Base-by-base conservation (phyloP, 805 yeast species). In the Monosporozyma servazzii region DNA sequence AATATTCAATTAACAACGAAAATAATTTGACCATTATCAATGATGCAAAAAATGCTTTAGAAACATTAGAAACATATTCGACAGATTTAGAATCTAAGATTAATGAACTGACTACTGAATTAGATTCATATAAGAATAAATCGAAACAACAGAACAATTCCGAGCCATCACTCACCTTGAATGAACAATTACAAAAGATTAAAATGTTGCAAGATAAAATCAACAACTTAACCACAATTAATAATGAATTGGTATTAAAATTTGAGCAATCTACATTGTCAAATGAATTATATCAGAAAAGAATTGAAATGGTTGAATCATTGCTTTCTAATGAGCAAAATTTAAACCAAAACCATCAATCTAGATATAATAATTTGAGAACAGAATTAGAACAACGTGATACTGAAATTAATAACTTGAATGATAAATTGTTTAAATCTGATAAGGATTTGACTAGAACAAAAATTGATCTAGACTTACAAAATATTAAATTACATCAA, bases 1-100 rank as follows among this genome's bases (percentile, higher is more conserved):
- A 65, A 25, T 25, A 36, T 33, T n/a, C 53, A 53, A 33, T 30
- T 48, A 11, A 33, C n/a, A 46, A 50, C 17, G 41, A 33, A n/a
- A 49, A 52, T 13, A 25, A 42, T 7, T 5, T 57, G 53, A 82
- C 70, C 3, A 80, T 80, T 0, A 71, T 78, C 17, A 75, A 71
- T 47, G 88, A 82, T 55, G 90, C 91, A 0, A 79, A 79, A 54
- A 81, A 80, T 29, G 88, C 89, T 1, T 82, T 86, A 25, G 56
- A 77, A 27, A 77, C 82, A 0, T 69, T 86, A 47, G 81, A 83
- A 63, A 77, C 79, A 15, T 81, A 83, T 56, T 68, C 86, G 39
- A 71, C 74, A 20, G 70, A 75, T 17, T 61, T 80, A 9, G 79
- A 78, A 55, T 61, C 74, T 2, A 80, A 78, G 61, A 64, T 82